Evolutionary conservation across 371 early-diverging fungal species (phyloP), one percentile per base, ranked within the genome.

Genomic region (Blastocladiella emersonii): DNA sequence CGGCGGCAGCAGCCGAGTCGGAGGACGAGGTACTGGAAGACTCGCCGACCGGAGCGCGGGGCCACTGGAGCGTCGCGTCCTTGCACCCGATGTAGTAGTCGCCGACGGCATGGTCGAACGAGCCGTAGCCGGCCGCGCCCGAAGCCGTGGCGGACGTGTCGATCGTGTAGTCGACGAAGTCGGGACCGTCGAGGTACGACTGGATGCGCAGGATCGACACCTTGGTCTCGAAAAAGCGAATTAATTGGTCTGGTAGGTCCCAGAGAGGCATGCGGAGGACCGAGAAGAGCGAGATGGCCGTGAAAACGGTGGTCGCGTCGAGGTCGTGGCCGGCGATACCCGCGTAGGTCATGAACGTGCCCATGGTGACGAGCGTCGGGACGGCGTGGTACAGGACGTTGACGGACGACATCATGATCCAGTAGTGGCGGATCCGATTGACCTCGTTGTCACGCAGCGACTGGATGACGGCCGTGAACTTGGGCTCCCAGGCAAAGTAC

Each of bases 281-380:
- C 13, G 7, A 4, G 37, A 59, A 59, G 15, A 59, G 44, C 27
- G 41, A 41, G 15, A 59, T 25, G 32, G 17, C 13, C 4, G 59
- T 59, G 44, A 59, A 59, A 12, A 59, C 59, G 10, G n/a, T 59
- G 19, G 59, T 59, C 13, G 59, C 59, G 44, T 37, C 37, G 36
- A 59, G 59, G 2, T 59, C 59, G 12, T 59, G 15, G 30, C 43
- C 41, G 3, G 57, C 57, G 23, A 59, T 36, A 8, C 15, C 32
- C n/a, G 59, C 32, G 32, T 59, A 59, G 3, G 1, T n/a, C n/a
- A 59, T 17, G 6, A 59, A 59, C 10, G 59, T 59, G 15, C 34
- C 15, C 25, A 59, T 7, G 25, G 41, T 34, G 0, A 59, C 59
- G 6, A 59, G 34, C 19, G 44, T 59, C 43, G 59, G 59, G 15